A percentile compares a stretch with the other conserved stretches of the same genome.
Evolutionary conservation across 305 asterid species (phyloP).

Genomic region (Galium porrigens): DNA sequence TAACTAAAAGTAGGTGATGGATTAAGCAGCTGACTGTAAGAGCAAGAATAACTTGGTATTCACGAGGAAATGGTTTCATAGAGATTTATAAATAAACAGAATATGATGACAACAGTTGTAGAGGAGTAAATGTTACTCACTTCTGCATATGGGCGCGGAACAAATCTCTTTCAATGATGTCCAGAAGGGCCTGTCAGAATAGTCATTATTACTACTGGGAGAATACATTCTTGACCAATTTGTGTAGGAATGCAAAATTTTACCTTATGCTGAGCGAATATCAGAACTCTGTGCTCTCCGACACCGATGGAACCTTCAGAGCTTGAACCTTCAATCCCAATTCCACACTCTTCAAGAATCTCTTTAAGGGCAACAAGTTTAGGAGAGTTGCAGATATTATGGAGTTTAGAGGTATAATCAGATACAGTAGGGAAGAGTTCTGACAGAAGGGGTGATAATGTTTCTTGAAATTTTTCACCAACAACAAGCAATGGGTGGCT

Average conservation of each 20-base stretch:
- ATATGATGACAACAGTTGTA: background rate
- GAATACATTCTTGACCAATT: background rate
- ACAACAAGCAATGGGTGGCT: conserved; percentile 89
- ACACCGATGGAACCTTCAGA: conserved; percentile 58
- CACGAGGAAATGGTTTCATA: background rate
- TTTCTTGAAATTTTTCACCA: conserved; percentile 67
- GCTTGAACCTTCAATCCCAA: conserved; percentile 72
- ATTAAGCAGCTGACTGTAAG: too few relatives aligned
- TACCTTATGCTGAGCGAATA: conserved; percentile 96
- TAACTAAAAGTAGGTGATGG: too few relatives aligned
- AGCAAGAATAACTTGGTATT: background rate
- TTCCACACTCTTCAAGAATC: conserved; percentile 98
- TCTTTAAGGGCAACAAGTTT: conserved; percentile 94
- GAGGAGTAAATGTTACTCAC: conserved; percentile 33
- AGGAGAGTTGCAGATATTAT: conserved; percentile 76
- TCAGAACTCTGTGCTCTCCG: conserved; percentile 90
- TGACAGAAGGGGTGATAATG: conserved; percentile 49
- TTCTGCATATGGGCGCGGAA: conserved; percentile 75
- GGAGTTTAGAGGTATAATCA: conserved; percentile 63
- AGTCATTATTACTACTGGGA: conserved; percentile 18
- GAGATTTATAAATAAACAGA: background rate
- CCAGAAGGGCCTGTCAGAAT: conserved; percentile 70
- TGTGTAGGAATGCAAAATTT: conserved; percentile 6
- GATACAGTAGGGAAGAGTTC: conserved; percentile 57
- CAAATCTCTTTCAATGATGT: conserved; percentile 78